Base-by-base conservation (phyloP, 2,329 filamentous ascomycete genomes). In the Hymenoscyphus scutula region DNA sequence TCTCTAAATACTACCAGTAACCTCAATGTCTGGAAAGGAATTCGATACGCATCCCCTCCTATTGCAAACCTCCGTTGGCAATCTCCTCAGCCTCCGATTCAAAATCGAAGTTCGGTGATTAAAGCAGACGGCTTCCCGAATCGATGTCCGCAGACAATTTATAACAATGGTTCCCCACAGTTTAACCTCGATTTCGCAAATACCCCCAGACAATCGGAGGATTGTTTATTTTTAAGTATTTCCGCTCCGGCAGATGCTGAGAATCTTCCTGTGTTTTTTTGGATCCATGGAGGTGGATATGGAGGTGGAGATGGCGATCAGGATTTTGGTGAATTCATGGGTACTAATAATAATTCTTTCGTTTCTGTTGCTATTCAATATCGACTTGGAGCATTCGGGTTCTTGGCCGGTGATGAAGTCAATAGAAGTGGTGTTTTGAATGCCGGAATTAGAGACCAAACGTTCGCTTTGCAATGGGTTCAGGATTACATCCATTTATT, bases 401-500 rank as follows among this genome's bases (percentile, higher is more conserved):
- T 73, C 37, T 63, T 70, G 32, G 81, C 17, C 0, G 57, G 58
- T 29, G 58, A 61, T n/a, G 63, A 64, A 38, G 65, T 64, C 3
- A 13, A 78, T 13, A 67, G 19, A 10, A 73, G 77, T 61, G 81
- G 79, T 7, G 75, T 74, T 8, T 73, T 77, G 3, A 84, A 84
- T 68, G 78, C 77, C 8, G 82, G 77, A 1, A 72, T 84, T 0
- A 74, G 78, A 59, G 82, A 86, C 63, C 83, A 85, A 67, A 77
- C 80, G 5, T 76, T 83, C 41, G 82, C 81, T 32, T 73, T 87
- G 13, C 74, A 84, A 66, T 87, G 84, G 84, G 78, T 85, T 2
- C 77, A 82, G 60, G 71, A 78, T 48, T 74, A 84, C 63, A 83
- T 84, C 57, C 74, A 79, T 66, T 70, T 77, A 10, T 86, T 85